phyloP scores from a whole-genome alignment of 441 rosid species.

The Lagerstroemia fauriei region DNA sequence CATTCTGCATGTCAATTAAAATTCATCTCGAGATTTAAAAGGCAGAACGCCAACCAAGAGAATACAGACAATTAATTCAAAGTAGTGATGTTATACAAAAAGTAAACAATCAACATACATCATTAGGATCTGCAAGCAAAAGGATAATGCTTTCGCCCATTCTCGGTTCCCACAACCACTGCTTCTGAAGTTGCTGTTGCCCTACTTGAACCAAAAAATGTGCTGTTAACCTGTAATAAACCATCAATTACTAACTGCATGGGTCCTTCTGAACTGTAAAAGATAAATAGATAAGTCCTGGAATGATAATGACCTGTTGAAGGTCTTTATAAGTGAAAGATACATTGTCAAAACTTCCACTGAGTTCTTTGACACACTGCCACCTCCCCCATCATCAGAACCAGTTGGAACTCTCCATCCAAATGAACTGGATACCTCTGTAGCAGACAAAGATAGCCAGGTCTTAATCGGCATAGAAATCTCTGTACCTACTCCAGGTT shows the following conservation, averaged over 20 bases:
- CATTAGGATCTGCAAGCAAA: slow-evolving; percentile 87
- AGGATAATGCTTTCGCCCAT: slow-evolving; percentile 89
- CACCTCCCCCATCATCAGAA: slow-evolving; percentile 86
- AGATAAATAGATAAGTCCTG: slow-evolving; percentile 5
- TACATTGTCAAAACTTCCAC: slow-evolving; percentile 70
- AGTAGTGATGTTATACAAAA: neutral
- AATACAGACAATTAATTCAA: neutral
- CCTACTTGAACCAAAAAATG: slow-evolving; percentile 73
- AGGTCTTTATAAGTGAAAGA: slow-evolving; percentile 65
- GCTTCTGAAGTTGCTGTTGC: slow-evolving; percentile 64
- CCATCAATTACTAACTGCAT: slow-evolving; percentile 20
- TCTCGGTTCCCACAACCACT: slow-evolving; percentile 94
- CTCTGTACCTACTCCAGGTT: slow-evolving; percentile 71
- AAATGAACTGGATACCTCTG: slow-evolving; percentile 73
- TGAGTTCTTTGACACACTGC: slow-evolving; percentile 79
- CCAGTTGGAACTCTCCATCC: slow-evolving; percentile 96
- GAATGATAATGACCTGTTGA: slow-evolving; percentile 63
- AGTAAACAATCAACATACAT: slow-evolving; percentile 43
- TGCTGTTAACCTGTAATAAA: slow-evolving; percentile 69
- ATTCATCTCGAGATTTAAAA: slow-evolving; percentile 14
- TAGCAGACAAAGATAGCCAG: slow-evolving; percentile 72
- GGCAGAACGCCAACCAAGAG: slow-evolving; percentile 21
- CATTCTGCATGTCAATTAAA: slow-evolving; percentile 58
- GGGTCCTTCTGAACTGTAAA: neutral
- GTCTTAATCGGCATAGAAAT: slow-evolving; percentile 58